These are phyloP conservation scores for Lipomyces yarrowii DNA, from an alignment of 1,139 yeast species.

Conservation along the genomic window DNA sequence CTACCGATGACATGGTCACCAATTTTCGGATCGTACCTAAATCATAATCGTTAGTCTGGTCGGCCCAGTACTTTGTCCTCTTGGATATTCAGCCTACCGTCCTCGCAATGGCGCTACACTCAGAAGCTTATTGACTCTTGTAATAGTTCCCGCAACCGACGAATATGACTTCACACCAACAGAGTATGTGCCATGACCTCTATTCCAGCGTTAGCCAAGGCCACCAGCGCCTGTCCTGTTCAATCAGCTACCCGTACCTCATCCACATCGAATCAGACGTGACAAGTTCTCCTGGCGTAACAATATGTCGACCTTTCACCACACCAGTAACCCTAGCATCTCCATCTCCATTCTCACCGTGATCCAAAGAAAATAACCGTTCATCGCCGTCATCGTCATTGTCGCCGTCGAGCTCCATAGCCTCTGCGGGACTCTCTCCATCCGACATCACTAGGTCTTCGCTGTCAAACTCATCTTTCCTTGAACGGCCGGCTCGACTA, in stretches of 20 bases:
- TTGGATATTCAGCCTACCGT: slow-evolving; percentile 51
- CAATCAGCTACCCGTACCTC: slow-evolving; percentile 44
- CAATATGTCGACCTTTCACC: slow-evolving; percentile 44
- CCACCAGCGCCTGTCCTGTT: not conserved
- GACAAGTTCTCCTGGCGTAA: slow-evolving; percentile 96
- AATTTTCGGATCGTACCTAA: slow-evolving; percentile 68
- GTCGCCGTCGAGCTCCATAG: slow-evolving; percentile 11
- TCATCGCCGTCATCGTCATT: slow-evolving; percentile 20
- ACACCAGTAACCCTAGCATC: slow-evolving; percentile 19
- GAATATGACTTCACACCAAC: slow-evolving; percentile 67
- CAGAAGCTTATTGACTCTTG: slow-evolving; percentile 81
- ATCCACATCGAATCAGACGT: slow-evolving; percentile 97
- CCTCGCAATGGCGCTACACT: slow-evolving; percentile 88
- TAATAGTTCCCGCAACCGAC: slow-evolving; percentile 88
- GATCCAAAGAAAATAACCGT: slow-evolving; percentile 19
- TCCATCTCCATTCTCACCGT: slow-evolving; percentile 9
- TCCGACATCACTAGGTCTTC: slow-evolving; percentile 6
- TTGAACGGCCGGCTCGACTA: not conserved
- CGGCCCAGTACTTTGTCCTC: not conserved
- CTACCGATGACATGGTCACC: slow-evolving; percentile 97
- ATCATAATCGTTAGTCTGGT: not conserved
- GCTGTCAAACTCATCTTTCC: slow-evolving; percentile 4
- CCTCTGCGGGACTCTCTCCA: not conserved
- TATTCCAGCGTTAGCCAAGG: not conserved
- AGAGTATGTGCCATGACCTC: slow-evolving; percentile 96